Conservation (phyloP, 139 green algal species). For the Spirogloea muscicola region DNA sequence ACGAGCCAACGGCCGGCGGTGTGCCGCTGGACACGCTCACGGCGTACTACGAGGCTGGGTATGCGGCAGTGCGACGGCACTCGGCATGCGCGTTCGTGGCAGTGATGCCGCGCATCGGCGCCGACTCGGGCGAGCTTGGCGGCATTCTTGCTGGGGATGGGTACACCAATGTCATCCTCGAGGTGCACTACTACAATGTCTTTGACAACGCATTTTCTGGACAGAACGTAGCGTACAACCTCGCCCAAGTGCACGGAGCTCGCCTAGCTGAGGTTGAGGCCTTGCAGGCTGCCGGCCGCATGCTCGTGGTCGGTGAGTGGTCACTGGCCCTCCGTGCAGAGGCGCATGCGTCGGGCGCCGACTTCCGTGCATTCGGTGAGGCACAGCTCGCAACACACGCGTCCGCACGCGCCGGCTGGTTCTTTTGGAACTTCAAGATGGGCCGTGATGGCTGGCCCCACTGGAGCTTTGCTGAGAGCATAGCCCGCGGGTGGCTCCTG, state of each 20-base stretch:
- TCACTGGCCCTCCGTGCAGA: slow-evolving; percentile 20
- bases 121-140: not conserved
- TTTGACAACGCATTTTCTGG: not conserved
- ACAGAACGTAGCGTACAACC: not conserved
- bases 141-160: not conserved
- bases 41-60: not conserved
- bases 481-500: slow-evolving; percentile 1
- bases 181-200: slow-evolving; percentile 4
- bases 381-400: not conserved
- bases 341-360: not conserved
- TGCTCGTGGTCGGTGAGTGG: slow-evolving; percentile 34
- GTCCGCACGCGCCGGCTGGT: slow-evolving; percentile 9
- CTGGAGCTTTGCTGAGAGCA: slow-evolving; percentile 18
- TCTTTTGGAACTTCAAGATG: slow-evolving; percentile 15
- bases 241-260: slow-evolving; percentile 2
- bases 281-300: not conserved
- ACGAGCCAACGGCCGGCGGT: not conserved
- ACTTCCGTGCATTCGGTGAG: slow-evolving; percentile 2
- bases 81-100: slow-evolving; percentile 5
- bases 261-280: not conserved
- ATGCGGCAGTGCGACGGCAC: not conserved
- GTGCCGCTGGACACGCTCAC: not conserved
- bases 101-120: not conserved
- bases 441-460: not conserved
- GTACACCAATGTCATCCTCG: slow-evolving; percentile 1